These are phyloP conservation scores for Novymonas esmeraldas DNA, from an alignment of 208 protist genomes.

Conservation along the genomic window DNA sequence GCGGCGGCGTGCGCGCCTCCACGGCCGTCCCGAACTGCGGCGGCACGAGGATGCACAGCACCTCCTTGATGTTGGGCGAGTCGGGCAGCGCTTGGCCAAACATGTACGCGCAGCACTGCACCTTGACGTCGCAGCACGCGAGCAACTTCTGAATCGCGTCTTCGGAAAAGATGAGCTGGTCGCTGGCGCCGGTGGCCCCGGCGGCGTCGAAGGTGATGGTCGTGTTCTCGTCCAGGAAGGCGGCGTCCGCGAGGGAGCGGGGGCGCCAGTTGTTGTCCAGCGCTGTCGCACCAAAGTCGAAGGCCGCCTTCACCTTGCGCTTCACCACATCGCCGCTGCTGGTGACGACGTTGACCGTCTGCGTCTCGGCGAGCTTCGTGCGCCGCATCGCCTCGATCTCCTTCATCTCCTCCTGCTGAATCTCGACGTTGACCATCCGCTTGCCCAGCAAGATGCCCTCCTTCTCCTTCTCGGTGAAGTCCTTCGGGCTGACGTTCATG, in stretches of 20 bases:
- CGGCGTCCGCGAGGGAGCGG: slow-evolving; percentile 78
- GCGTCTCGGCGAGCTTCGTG: slow-evolving; percentile 72
- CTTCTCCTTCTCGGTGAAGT: slow-evolving; percentile 99
- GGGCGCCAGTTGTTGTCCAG: slow-evolving; percentile 85
- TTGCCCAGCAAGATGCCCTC: slow-evolving; percentile 99
- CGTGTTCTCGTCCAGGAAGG: slow-evolving; percentile 73
- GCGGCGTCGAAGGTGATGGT: slow-evolving; percentile 61
- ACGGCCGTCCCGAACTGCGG: slow-evolving; percentile 78
- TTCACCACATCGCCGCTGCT: slow-evolving; percentile 71
- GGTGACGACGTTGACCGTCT: slow-evolving; percentile 64
- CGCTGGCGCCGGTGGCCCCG: slow-evolving; percentile 67
- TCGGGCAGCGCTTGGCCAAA: slow-evolving; percentile 87
- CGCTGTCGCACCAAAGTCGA: slow-evolving; percentile 75
- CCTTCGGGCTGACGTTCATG: slow-evolving; percentile 99
- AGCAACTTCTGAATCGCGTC: slow-evolving; percentile 79
- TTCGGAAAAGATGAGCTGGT: slow-evolving; percentile 85
- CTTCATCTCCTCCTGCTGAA: slow-evolving; percentile 99
- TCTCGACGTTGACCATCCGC: slow-evolving; percentile 98
- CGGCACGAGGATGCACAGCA: slow-evolving; percentile 86
- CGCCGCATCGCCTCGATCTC: slow-evolving; percentile 97
- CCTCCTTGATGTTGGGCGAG: slow-evolving; percentile 87
- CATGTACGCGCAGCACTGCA: slow-evolving; percentile 83
- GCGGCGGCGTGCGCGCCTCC: slow-evolving; percentile 63
- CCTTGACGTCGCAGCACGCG: slow-evolving; percentile 80
- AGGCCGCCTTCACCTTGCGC: slow-evolving; percentile 83